These are phyloP conservation scores for Beta macrorhiza DNA, from an alignment of 179 eudicot genomes.

Conservation along the genomic window DNA sequence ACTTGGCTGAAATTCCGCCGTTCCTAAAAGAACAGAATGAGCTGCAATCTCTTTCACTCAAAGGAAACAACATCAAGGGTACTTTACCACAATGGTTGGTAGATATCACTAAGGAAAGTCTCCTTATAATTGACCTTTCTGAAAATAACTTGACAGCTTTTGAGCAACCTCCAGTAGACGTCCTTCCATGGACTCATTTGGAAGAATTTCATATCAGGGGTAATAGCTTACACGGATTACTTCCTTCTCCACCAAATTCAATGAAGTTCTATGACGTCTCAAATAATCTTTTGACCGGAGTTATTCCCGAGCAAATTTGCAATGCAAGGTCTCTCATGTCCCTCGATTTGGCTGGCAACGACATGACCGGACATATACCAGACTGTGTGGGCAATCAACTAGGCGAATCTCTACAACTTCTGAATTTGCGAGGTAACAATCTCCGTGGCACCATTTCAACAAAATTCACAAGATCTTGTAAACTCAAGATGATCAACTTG, in stretches of 20 bases:
- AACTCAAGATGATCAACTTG: constrained; percentile 19
- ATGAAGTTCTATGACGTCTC: constrained; percentile 17
- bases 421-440: constrained; percentile 20
- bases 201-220: background rate
- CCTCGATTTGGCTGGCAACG: constrained; percentile 31
- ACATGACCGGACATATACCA: constrained; percentile 27
- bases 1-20: constrained; percentile 30
- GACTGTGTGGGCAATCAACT: background rate
- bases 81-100: constrained; percentile 29
- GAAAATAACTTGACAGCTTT: constrained; percentile 26
- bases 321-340: background rate
- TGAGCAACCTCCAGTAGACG: background rate
- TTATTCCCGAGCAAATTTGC: constrained; percentile 16
- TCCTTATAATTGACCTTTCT: constrained; percentile 6
- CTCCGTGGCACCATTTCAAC: constrained; percentile 18
- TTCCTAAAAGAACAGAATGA: constrained; percentile 25
- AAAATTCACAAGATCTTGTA: constrained; percentile 9
- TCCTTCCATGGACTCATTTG: constrained; percentile 25
- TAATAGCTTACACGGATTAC: constrained; percentile 23
- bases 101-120: constrained; percentile 15
- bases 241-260: constrained; percentile 22
- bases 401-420: background rate
- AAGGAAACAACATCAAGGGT: constrained; percentile 25
- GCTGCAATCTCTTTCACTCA: constrained; percentile 12
- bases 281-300: constrained; percentile 22